phyloP scores from a whole-genome alignment of 495 filamentous ascomycete genomes.

The Aspergillus homomorphus region DNA sequence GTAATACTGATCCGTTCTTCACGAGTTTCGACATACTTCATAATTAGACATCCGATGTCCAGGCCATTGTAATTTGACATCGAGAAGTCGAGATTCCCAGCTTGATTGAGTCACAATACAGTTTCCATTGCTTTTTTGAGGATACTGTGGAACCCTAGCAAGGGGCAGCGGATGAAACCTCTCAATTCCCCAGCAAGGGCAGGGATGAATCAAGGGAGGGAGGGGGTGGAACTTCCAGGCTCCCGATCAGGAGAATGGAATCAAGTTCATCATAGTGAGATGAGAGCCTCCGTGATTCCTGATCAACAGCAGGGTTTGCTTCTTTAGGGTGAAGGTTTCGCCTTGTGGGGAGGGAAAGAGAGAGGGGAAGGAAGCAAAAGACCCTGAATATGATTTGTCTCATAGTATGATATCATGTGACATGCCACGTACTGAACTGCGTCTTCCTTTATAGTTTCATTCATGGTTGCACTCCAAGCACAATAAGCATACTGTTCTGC shows the following conservation, averaged over 20 bases:
- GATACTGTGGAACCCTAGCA: neutral
- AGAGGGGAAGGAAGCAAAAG: neutral
- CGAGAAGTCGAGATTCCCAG: neutral
- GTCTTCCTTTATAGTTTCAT: no score
- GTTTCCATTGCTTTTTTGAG: neutral
- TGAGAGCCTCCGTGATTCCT: neutral
- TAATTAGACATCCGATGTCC: neutral
- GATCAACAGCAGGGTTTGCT: neutral
- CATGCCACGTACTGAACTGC: no score
- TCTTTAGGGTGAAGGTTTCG: neutral
- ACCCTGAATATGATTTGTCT: neutral
- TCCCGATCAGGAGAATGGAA: conserved; percentile 1
- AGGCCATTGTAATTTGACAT: neutral
- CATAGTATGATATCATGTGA: neutral
- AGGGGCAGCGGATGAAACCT: neutral
- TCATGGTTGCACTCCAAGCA: no score
- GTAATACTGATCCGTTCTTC: neutral
- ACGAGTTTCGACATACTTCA: neutral
- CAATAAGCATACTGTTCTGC: no score
- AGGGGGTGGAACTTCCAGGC: neutral
- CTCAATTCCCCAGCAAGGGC: neutral
- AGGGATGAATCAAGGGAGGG: conserved; percentile 2
- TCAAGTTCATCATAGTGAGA: neutral
- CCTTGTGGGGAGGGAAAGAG: neutral
- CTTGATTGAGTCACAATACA: neutral